Base-by-base conservation (phyloP, 1,284 basidiomycete genomes). In the Fomes fomentarius region DNA sequence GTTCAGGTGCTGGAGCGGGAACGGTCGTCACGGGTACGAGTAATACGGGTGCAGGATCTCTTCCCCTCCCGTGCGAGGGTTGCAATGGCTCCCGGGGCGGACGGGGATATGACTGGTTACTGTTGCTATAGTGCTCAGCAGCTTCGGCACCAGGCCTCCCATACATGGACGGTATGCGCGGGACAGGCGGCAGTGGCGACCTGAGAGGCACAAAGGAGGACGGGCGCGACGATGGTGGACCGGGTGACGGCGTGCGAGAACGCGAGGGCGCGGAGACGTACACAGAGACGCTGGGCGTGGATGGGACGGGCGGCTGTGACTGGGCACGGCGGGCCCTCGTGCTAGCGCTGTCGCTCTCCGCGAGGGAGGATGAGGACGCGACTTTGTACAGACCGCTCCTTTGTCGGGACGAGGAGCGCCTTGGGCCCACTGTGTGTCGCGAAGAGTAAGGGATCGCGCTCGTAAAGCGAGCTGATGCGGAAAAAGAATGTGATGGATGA, bases 101-200 rank as follows among this genome's bases (percentile, higher is more conserved):
- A 30, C 21, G 38, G 8, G 54, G 26, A 22, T 5, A 9, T 9
- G 37, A n/a, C 37, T 15, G 17, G 22, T 25, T 5, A 28, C 30
- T 26, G 25, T 43, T 21, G 12, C n/a, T n/a, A n/a, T n/a, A n/a
- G n/a, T n/a, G n/a, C n/a, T n/a, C n/a, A n/a, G 21, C 46, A 25
- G 51, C 10, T 2, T 31, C n/a, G 38, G 33, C 10, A 7, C 38
- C 21, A 28, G 37, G 38, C 14, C 47, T 38, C 25, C 48, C 56
- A 24, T 48, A 61, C 48, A 41, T 51, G 8, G 63, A 61, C 34
- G 66, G 66, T 15, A 68, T 53, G 24, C 53, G 66, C 11, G 66
- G 66, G 6, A 68, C 63, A 14, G 65, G 64, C 21, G 64, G 65
- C 4, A 52, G 43, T 17, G 44, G 54, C 26, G 40, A 47, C 3